Evolutionary conservation across 768 basidiomycete species (phyloP).

Genomic region (Tylopilus sp.): DNA sequence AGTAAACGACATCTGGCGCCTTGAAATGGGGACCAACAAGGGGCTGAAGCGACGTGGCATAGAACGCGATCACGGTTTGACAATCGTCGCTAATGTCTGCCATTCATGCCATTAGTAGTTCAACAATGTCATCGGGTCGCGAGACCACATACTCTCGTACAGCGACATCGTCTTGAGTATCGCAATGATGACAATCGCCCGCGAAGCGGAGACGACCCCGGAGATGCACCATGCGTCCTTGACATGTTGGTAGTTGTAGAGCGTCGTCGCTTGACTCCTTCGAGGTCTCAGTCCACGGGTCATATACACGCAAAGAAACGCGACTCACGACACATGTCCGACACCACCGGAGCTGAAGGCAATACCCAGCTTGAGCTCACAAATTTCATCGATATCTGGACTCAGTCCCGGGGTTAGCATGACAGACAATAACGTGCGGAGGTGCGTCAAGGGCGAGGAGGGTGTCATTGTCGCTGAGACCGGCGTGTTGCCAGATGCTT

Average conservation of each 20-base stretch:
- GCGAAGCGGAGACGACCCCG: slow-evolving; percentile 60
- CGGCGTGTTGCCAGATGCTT: slow-evolving; percentile 46
- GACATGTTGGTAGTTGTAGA: slow-evolving; percentile 38
- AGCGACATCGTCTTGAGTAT: slow-evolving; percentile 70
- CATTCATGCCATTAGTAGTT: slow-evolving; percentile 3
- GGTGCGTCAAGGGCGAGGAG: slow-evolving; percentile 47
- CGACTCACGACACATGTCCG: slow-evolving; percentile 50
- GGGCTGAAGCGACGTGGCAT: slow-evolving; percentile 65
- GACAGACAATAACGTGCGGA: slow-evolving; percentile 59
- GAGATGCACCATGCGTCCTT: slow-evolving; percentile 72
- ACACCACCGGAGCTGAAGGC: slow-evolving; percentile 33
- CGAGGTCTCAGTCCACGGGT: not conserved
- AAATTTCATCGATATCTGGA: slow-evolving; percentile 65
- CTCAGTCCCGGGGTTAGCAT: slow-evolving; percentile 71
- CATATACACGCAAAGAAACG: not conserved
- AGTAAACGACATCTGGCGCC: slow-evolving; percentile 65
- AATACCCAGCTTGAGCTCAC: slow-evolving; percentile 54
- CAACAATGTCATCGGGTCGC: not conserved
- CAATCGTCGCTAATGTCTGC: slow-evolving; percentile 67
- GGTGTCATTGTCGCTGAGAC: slow-evolving; percentile 34
- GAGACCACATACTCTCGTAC: slow-evolving; percentile 52
- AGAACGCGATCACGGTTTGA: slow-evolving; percentile 76
- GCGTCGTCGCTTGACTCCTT: slow-evolving; percentile 34
- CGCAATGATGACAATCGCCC: slow-evolving; percentile 63
- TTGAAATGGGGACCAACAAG: slow-evolving; percentile 59